Evolutionary conservation across 1,284 basidiomycete genomes (phyloP).

Genomic region (Ganoderma lingzhi): DNA sequence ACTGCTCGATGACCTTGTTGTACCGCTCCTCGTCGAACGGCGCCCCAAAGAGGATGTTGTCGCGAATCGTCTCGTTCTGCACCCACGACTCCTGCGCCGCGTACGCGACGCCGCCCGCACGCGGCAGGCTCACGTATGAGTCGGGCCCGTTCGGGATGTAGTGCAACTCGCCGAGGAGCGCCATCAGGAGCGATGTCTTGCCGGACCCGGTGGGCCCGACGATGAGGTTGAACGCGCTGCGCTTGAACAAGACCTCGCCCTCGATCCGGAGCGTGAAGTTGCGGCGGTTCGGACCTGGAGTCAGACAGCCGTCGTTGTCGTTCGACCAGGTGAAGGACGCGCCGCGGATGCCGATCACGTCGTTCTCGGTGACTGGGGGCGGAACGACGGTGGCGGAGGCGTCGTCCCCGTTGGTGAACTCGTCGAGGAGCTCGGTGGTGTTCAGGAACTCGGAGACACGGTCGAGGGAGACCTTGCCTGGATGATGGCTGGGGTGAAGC

Average conservation of each 20-base stretch:
- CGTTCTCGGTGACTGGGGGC: conserved; percentile 35
- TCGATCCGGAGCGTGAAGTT: conserved; percentile 60
- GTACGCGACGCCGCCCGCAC: conserved; percentile 71
- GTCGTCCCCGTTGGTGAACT: conserved; percentile 45
- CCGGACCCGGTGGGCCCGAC: conserved; percentile 68
- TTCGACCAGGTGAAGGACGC: conserved; percentile 52
- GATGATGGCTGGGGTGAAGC: conserved; percentile 43
- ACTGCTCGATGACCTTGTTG: conserved; percentile 64
- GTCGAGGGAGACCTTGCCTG: conserved; percentile 58
- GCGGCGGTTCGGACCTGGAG: conserved; percentile 41
- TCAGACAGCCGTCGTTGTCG: conserved; percentile 41
- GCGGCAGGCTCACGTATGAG: conserved; percentile 73
- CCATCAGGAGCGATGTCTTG: conserved; percentile 63
- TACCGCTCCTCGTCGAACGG: conserved; percentile 52
- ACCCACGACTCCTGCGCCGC: conserved; percentile 82
- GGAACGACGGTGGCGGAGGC: conserved; percentile 13
- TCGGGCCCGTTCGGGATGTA: conserved; percentile 60
- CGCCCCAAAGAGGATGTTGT: conserved; percentile 55
- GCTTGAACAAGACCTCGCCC: conserved; percentile 63
- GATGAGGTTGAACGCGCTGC: conserved; percentile 66
- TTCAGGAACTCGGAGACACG: conserved; percentile 57
- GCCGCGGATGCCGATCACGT: conserved; percentile 49
- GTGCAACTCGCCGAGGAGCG: conserved; percentile 69
- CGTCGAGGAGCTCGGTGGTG: conserved; percentile 59
- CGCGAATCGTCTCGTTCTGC: conserved; percentile 48